Evolutionary conservation across 2,329 filamentous ascomycete species (phyloP), one percentile per base, ranked within the genome.

Genomic region (Fusarium continuum): DNA sequence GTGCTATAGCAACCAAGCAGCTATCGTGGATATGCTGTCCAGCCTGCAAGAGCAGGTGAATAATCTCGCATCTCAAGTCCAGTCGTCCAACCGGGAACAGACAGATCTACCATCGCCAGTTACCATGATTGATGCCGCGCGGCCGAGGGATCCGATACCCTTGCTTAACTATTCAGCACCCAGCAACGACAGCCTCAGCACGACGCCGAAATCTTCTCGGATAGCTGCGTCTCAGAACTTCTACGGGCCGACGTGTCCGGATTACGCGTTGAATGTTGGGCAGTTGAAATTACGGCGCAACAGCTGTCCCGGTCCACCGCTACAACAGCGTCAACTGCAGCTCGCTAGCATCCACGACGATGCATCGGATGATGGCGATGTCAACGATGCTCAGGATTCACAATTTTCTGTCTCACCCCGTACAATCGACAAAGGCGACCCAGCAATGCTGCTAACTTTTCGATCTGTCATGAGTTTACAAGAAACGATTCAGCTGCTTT

Each of bases 181-280:
- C 8, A 4, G 16, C 5, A 23, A 32, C 2, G 40, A 52, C 3
- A 17, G 47, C 5, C 17, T 20, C 11, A 16, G 14, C 4, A 38
- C 38, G 8, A 55, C 38, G 4, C 43, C 54, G 1, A 31, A 22
- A 9, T 60, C 60, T 13, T 20, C 51, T 7, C 28, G 19, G 22
- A 53, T 48, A 6, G 23, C 28, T 1, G 38, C 62, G 4, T 54
- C 52, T 10, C 63, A 66, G 16, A 34, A 52, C 13, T 72, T 72
- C 11, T 70, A 65, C 20, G 70, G 69, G 1, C 69, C 70, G 8
- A 71, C 70, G 4, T 70, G 65, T 28, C 70, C 70, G 5, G 70
- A 72, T 17, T 70, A 71, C 39, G 70, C 69, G 5, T 43, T 72
- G 8, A 70, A 69, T 20, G 61, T 69, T 3, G 69, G 69, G 1